These are phyloP conservation scores for Polyplosphaeria fusca DNA, from an alignment of 495 filamentous ascomycete species.

Conservation along the genomic window DNA sequence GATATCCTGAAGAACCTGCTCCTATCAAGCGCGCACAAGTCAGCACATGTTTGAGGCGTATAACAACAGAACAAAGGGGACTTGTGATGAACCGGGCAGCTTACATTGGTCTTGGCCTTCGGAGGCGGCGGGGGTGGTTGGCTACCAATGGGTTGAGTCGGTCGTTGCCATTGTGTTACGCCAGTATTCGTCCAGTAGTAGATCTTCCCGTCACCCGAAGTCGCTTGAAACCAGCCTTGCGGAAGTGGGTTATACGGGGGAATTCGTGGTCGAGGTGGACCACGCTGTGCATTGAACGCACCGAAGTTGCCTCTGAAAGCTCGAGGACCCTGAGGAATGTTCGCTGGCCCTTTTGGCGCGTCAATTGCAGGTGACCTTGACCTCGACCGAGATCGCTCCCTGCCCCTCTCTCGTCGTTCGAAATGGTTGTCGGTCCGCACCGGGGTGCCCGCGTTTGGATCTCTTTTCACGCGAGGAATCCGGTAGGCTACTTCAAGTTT, in stretches of 20 bases:
- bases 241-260: constrained; percentile 62
- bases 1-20: constrained; percentile 72
- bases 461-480: constrained; percentile 77
- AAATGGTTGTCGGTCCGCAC: constrained; percentile 65
- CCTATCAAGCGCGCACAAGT: too few species aligned
- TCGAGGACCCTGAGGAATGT: constrained; percentile 64
- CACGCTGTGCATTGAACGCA: constrained; percentile 58
- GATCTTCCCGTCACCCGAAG: constrained; percentile 59
- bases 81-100: too few species aligned
- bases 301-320: constrained; percentile 59
- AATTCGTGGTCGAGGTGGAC: constrained; percentile 45
- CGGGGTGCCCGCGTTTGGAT: constrained; percentile 49
- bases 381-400: constrained; percentile 48
- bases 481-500: constrained; percentile 89
- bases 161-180: constrained; percentile 73
- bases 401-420: constrained; percentile 50
- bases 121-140: constrained; percentile 58
- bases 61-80: too few species aligned
- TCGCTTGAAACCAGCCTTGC: constrained; percentile 74
- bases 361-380: constrained; percentile 51
- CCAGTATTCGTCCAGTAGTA: constrained; percentile 81
- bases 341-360: constrained; percentile 45
- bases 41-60: too few species aligned
- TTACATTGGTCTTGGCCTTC: constrained; percentile 62
- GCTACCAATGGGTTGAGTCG: constrained; percentile 59